phyloP scores from a whole-genome alignment of 257 asterid genomes.

The Gardenia jasminoides region DNA sequence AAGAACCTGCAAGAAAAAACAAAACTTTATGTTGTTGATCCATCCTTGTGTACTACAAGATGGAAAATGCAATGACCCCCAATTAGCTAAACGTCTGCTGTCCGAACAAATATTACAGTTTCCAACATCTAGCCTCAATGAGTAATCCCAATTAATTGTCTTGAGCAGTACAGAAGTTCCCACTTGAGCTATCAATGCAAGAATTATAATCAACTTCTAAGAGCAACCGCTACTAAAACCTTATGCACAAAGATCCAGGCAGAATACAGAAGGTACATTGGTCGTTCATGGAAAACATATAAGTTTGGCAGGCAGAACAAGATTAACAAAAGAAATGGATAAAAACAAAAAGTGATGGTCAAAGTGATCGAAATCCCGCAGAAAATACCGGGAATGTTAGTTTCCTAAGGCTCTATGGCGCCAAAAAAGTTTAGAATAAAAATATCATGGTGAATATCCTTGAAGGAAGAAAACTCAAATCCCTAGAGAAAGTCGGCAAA shows the following conservation, averaged over 20 bases:
- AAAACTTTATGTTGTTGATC: not conserved
- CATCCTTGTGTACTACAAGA: not conserved
- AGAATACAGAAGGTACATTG: no score
- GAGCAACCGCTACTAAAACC: not conserved
- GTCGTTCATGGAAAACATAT: no score
- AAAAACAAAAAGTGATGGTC: no score
- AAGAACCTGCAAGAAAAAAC: slow-evolving; percentile 47
- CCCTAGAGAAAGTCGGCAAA: not conserved
- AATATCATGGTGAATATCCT: no score
- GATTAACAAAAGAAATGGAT: no score
- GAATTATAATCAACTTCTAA: not conserved
- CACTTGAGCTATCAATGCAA: not conserved
- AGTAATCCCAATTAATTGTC: not conserved
- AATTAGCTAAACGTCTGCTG: not conserved
- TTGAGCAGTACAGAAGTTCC: not conserved
- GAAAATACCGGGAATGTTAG: no score
- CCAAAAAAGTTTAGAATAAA: no score
- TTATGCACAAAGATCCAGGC: no score
- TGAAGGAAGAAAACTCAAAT: not conserved
- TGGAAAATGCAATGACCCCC: not conserved
- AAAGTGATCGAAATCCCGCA: no score
- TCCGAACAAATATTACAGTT: not conserved
- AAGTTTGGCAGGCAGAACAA: no score
- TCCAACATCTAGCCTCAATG: not conserved
- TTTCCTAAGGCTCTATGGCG: no score